These are phyloP conservation scores for Copromyces sp. DNA, from an alignment of 495 filamentous ascomycete species.

Conservation along the genomic window DNA sequence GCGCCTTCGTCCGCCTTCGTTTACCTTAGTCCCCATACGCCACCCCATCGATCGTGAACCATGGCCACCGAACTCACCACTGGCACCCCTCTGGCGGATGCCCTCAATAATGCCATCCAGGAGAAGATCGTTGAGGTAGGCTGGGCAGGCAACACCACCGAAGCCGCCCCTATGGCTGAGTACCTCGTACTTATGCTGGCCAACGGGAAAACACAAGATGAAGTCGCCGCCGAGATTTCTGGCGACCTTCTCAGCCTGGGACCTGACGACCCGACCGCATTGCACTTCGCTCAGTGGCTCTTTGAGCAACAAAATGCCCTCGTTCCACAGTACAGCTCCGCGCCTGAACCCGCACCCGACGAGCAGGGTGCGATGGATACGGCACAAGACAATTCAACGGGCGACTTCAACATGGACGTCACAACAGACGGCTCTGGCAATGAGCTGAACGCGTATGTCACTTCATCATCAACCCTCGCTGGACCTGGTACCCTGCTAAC, in stretches of 20 bases:
- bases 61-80: constrained; percentile 68
- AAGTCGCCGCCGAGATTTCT: constrained; percentile 81
- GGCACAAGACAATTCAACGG: constrained; percentile 18
- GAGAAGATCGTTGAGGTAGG: constrained; percentile 93
- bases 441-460: constrained; percentile 60
- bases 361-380: constrained; percentile 7
- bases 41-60: constrained; percentile 7
- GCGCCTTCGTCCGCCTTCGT: background rate
- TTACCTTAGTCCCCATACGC: background rate
- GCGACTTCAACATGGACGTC: constrained; percentile 62
- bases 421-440: constrained; percentile 22
- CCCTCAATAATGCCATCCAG: constrained; percentile 68
- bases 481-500: background rate
- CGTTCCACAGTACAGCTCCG: constrained; percentile 48
- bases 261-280: constrained; percentile 71
- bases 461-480: background rate
- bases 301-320: constrained; percentile 72
- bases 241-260: constrained; percentile 78
- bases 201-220: constrained; percentile 82
- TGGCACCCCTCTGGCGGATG: constrained; percentile 70
- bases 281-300: constrained; percentile 81
- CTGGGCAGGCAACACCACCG: constrained; percentile 70
- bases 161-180: constrained; percentile 79
- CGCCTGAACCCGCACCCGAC: constrained; percentile 19
- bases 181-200: constrained; percentile 95